Evolutionary conservation across 2,329 filamentous ascomycete genomes (phyloP).

Genomic region (Trichophyton schoenleinii): DNA sequence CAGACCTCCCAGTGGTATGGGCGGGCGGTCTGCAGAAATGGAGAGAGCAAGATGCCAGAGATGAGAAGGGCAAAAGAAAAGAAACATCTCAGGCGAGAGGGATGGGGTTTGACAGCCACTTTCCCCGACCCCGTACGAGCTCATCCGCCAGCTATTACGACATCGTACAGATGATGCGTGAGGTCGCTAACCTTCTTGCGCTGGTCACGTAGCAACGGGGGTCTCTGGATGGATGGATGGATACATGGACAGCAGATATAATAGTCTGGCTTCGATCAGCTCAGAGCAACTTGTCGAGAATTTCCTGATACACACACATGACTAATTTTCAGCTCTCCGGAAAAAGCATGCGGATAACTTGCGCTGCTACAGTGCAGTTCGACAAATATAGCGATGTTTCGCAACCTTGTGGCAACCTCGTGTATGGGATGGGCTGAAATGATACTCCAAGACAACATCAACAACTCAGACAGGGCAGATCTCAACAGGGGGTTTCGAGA

Average conservation of each 20-base stretch:
- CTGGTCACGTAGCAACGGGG: conserved; percentile 1
- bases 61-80: background rate
- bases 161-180: conserved; percentile 1
- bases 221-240: background rate
- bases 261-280: background rate
- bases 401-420: background rate
- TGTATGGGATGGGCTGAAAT: conserved; percentile 2
- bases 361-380: background rate
- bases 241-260: background rate
- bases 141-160: conserved; percentile 3
- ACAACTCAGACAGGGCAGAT: conserved; percentile 2
- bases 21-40: background rate
- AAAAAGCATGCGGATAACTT: background rate
- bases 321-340: background rate
- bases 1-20: conserved; percentile 1
- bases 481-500: background rate
- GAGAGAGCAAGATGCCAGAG: background rate
- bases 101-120: background rate
- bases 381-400: conserved; percentile 3
- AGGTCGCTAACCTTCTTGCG: background rate
- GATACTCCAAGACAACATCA: background rate
- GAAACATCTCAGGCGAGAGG: background rate
- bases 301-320: background rate
- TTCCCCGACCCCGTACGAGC: background rate
- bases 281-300: background rate